A percentile compares a stretch with the other conserved stretches of the same genome.
phyloP scores from a whole-genome alignment of 768 basidiomycete genomes.

The Phlebiopsis flavidoalba region DNA sequence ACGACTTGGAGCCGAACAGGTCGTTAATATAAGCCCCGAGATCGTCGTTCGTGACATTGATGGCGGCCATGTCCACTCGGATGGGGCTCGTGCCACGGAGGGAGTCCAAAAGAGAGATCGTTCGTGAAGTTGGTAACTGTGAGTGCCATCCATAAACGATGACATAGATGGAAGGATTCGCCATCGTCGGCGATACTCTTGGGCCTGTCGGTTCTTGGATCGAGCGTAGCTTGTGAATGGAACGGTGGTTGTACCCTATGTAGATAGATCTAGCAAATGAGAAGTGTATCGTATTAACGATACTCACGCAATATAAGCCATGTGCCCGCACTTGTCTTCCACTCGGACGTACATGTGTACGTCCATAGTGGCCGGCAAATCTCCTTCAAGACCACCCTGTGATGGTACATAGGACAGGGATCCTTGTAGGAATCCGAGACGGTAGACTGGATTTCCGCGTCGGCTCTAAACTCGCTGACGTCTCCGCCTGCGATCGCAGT shows the following conservation, averaged over 20 bases:
- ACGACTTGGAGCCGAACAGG: not conserved
- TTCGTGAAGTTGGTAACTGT: not conserved
- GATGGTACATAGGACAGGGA: not conserved
- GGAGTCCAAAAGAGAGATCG: not conserved
- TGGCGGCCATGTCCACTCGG: not conserved
- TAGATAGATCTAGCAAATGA: not conserved
- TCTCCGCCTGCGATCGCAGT: constrained; percentile 10
- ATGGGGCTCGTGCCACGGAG: not conserved
- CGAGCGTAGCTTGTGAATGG: not conserved
- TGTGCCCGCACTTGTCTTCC: not conserved
- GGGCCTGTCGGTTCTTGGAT: not conserved
- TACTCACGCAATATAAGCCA: not conserved
- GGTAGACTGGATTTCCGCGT: not conserved
- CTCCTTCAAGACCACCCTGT: constrained; percentile 4
- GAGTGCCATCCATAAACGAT: not conserved
- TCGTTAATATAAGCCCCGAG: not conserved
- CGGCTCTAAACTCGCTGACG: not conserved
- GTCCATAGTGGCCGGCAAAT: not conserved
- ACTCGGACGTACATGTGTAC: not conserved
- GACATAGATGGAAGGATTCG: constrained; percentile 10
- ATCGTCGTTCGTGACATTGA: not conserved
- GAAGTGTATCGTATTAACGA: not conserved
- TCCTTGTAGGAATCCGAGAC: not conserved
- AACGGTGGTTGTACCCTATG: not conserved
- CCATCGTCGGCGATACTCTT: constrained; percentile 4